Evolutionary conservation across 441 rosid genomes (phyloP), one percentile per base, ranked within the genome.

Genomic region (Eruca vesicaria): DNA sequence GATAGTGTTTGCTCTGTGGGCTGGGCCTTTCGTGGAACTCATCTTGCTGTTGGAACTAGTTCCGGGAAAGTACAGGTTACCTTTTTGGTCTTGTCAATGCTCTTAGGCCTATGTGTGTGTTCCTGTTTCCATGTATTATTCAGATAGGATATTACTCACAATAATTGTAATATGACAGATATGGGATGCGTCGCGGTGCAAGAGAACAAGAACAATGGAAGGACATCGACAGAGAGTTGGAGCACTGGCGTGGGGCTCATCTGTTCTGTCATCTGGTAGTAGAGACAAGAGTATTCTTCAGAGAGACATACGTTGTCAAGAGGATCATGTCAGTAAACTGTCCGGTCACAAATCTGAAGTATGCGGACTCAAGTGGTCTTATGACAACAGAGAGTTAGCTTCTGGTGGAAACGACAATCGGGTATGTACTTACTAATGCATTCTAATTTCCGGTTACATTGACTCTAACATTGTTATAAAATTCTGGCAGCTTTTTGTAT

Each of bases 331-430:
- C 66, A 89, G 94, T 85, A 94, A 89, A 82, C 87, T 92, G 21
- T 76, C 96, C 60, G 97, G 98, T 60, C 99, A 92, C 81, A 92
- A 89, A 75, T 92, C 98, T 33, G 98, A 92, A 91, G 97, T 94
- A 57, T 94, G 99, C 76, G 98, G 99, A 52, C 83, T 94, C 80
- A 94, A 89, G 80, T 92, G 99, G 98, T 94, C 99, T 48, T 87
- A 88, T 79, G 99, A 92, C 79, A 92, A 89, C 78, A 90, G 92
- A 62, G 97, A 94, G 83, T 78, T 94, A 79, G 98, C 99, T 73
- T 94, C 99, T 12, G 99, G 99, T 12, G 99, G 99, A 75, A 94
- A 94, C 72, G 99, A 94, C 76, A 94, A 92, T 74, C 82, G 86
- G 78, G 99, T 94, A 79, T 69, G 89, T 33, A 26, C 67, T 52